Evolutionary conservation across 2,329 filamentous ascomycete species (phyloP), one percentile per base, ranked within the genome.

Genomic region (Aspergillus carbonarius): DNA sequence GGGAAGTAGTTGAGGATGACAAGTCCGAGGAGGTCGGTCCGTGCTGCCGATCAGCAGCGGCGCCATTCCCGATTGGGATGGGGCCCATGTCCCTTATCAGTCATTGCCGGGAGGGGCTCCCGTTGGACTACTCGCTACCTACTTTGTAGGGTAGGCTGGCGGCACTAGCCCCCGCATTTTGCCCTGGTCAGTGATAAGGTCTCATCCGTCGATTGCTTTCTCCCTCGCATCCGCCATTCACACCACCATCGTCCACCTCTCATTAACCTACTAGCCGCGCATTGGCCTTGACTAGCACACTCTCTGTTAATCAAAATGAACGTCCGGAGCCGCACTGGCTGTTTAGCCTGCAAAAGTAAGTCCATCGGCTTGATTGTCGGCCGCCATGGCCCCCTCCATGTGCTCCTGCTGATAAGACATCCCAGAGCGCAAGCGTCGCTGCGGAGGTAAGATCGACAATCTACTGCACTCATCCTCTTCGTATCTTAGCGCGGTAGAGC

Each of bases 351-450:
- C 50, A 53, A 53, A 13, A 53, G 49, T 52, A 52, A 23, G 49
- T 35, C 5, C 12, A 8, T 25, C 20, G 12, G 13, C 12, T 40
- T 10, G 23, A 15, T 47, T 15, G 23, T 6, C 23, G 42, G 23
- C 42, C 13, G 42, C 42, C 42, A 47, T 27, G 13, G 18, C 15
- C 48, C 34, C 15, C 15, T 25, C 32, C 27, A 25, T n/a, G 13
- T 23, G 7, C 13, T 30, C 20, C 3, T 25, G 32, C 32, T 37
- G 49, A 35, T 52, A 40, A 52, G 32, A 9, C 25, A 27, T 30
- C 34, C 15, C 20, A 52, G 49, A 53, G 37, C 50, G 50, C 17
- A 53, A 53, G 35, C 50, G 50, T 30, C 50, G 50, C n/a, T 53
- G 50, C 10, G 50, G 50, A 40, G 50, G 50, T 53, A 25, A 27